Base-by-base conservation (phyloP, 2,329 filamentous ascomycete genomes). In the Dothistroma pini region DNA sequence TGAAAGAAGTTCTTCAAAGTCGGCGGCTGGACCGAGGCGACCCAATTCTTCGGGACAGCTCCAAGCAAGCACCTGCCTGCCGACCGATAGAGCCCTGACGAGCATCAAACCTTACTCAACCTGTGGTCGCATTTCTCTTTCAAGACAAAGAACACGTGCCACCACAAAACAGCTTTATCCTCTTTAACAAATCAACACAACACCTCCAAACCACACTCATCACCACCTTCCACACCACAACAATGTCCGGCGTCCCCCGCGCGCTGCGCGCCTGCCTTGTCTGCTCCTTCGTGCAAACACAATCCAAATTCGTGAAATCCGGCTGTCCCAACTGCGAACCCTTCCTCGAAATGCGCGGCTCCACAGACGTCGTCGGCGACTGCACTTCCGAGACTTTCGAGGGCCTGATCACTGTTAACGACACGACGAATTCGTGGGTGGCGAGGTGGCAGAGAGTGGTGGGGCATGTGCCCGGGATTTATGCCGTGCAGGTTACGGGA, bases 291-390 rank as follows among this genome's bases (percentile, higher is more conserved):
- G 91, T 97, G 67, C 91, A 93, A 82, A 88, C 90, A 41, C 52
- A 65, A 34, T 73, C 93, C 89, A 89, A 90, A 76, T 99, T 99
- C 83, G 83, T 88, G 71, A 85, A 86, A 71, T 84, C 90, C 73
- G 95, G 95, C 68, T 99, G 95, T 75, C 95, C 95, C 64, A 99
- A 99, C 82, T 99, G 95, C 83, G 93, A 97, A 74, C 86, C 90
- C 54, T 90, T 96, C 76, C 88, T 99, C 61, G 88, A 91, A 75
- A 88, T 97, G 63, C 84, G 86, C 66, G 87, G 88, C 74, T 71
- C 65, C 62, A 80, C 84, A 69, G 95, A 99, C 63, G 84, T 87
- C 65, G 90, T 97, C 72, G 87, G 91, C 74, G 91, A 92, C 79
- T 97, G 93, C 84, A 99, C 95, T 21, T 96, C 91, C 14, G 90